Evolutionary conservation across 2,329 filamentous ascomycete genomes (phyloP).

Genomic region (Aspergillus proliferans): DNA sequence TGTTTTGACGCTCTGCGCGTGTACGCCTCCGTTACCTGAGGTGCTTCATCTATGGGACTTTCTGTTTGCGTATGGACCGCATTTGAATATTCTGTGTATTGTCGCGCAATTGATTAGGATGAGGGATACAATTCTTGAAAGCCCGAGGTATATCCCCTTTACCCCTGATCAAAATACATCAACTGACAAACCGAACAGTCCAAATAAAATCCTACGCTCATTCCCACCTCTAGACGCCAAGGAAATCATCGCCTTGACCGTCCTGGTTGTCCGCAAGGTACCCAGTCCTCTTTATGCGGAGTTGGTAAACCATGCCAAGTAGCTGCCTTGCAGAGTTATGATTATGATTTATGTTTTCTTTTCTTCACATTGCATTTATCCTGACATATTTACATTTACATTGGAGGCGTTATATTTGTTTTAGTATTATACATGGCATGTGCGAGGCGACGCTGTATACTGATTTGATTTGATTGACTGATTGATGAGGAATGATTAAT

Average conservation of each 20-base stretch:
- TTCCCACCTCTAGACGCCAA: constrained; percentile 79
- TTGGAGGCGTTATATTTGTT: background rate
- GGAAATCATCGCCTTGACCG: constrained; percentile 75
- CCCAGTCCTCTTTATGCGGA: constrained; percentile 86
- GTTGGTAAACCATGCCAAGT: constrained; percentile 75
- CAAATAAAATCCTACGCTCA: constrained; percentile 83
- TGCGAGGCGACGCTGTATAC: no score
- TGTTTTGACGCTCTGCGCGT: constrained; percentile 89
- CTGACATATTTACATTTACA: background rate
- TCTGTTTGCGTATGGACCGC: constrained; percentile 87
- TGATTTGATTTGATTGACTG: background rate
- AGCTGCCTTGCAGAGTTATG: constrained; percentile 3
- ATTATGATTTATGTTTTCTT: background rate
- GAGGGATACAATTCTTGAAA: constrained; percentile 74
- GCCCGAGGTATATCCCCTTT: constrained; percentile 60
- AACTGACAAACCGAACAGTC: constrained; percentile 48
- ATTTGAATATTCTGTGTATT: constrained; percentile 92
- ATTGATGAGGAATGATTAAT: background rate
- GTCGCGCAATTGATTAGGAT: constrained; percentile 90
- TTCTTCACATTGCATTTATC: background rate
- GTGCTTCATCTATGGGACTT: constrained; percentile 96
- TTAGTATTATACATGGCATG: background rate
- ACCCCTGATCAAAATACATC: background rate
- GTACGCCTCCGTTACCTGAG: constrained; percentile 89
- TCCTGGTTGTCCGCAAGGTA: constrained; percentile 82